Percentiles rank a stretch among this genome's conserved stretches.
Conservation (phyloP, 108 stramenopile species). For the Chaetoceros muelleri region DNA sequence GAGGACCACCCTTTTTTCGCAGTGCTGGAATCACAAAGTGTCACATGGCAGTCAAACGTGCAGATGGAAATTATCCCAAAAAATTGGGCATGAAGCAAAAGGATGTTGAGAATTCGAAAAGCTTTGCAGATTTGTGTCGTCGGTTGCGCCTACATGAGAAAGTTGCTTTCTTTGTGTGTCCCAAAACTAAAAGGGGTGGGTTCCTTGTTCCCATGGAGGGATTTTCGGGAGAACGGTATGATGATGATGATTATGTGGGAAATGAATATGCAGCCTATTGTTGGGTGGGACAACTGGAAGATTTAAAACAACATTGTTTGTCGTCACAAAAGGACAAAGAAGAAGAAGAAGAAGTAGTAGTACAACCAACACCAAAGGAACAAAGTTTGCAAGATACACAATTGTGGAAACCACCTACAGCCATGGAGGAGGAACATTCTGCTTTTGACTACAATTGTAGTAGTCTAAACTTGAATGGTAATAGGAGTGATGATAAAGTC, state of each 20-base stretch:
- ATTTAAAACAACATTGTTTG: slow-evolving; percentile 18
- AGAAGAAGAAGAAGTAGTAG: background rate
- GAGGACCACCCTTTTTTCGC: background rate
- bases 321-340: background rate
- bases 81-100: slow-evolving; percentile 22
- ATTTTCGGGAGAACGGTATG: background rate
- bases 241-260: slow-evolving; percentile 1
- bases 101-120: slow-evolving; percentile 38
- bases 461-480: too few relatives aligned
- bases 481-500: slow-evolving; percentile 17
- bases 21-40: slow-evolving; percentile 33
- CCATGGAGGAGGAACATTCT: too few relatives aligned
- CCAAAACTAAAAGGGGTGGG: slow-evolving; percentile 53
- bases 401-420: too few relatives aligned
- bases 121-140: slow-evolving; percentile 39
- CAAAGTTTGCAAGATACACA: slow-evolving; percentile 10
- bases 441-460: too few relatives aligned
- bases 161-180: slow-evolving; percentile 50
- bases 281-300: slow-evolving; percentile 9
- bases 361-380: background rate
- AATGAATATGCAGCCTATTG: slow-evolving; percentile 15
- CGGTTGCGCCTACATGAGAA: slow-evolving; percentile 16
- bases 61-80: slow-evolving; percentile 17
- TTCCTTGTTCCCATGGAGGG: slow-evolving; percentile 33
- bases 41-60: slow-evolving; percentile 45